These are phyloP conservation scores for Irpex rosettiformis DNA, from an alignment of 1,284 basidiomycete species.

Conservation along the genomic window DNA sequence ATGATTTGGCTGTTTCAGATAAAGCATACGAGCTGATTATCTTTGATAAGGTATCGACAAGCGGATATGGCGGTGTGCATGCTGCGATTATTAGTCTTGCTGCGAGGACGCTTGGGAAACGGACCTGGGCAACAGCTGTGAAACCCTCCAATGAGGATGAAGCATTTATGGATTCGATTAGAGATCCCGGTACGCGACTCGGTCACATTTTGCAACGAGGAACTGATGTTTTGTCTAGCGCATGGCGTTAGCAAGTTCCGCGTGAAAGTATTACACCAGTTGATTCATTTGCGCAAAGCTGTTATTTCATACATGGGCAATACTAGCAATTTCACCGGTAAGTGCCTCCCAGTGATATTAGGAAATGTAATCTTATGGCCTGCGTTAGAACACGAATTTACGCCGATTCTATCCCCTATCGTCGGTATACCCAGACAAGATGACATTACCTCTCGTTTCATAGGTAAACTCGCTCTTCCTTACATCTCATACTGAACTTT, in stretches of 20 bases:
- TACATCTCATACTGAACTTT: constrained; percentile 7
- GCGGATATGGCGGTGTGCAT: constrained; percentile 83
- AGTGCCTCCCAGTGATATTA: neutral
- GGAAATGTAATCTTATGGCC: neutral
- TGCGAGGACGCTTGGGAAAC: constrained; percentile 68
- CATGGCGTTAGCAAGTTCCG: constrained; percentile 58
- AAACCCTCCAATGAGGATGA: constrained; percentile 73
- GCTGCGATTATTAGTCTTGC: constrained; percentile 76
- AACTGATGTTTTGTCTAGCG: constrained; percentile 36
- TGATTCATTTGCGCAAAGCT: constrained; percentile 55
- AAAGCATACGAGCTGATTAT: neutral
- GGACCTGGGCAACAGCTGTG: constrained; percentile 57
- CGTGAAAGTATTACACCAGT: constrained; percentile 45
- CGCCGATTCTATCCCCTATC: constrained; percentile 60
- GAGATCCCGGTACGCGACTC: constrained; percentile 46
- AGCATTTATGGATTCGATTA: constrained; percentile 48
- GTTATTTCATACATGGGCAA: constrained; percentile 63
- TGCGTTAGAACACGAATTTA: constrained; percentile 58
- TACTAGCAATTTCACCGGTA: constrained; percentile 67
- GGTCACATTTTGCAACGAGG: neutral
- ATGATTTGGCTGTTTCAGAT: neutral
- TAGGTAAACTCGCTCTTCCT: constrained; percentile 27
- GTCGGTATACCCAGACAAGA: constrained; percentile 44
- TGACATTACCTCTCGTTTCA: constrained; percentile 39
- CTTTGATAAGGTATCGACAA: constrained; percentile 48